A percentile compares a stretch with the other conserved stretches of the same genome.
Evolutionary conservation across 1,284 basidiomycete species (phyloP).

Genomic region (Microbotryum violaceum): DNA sequence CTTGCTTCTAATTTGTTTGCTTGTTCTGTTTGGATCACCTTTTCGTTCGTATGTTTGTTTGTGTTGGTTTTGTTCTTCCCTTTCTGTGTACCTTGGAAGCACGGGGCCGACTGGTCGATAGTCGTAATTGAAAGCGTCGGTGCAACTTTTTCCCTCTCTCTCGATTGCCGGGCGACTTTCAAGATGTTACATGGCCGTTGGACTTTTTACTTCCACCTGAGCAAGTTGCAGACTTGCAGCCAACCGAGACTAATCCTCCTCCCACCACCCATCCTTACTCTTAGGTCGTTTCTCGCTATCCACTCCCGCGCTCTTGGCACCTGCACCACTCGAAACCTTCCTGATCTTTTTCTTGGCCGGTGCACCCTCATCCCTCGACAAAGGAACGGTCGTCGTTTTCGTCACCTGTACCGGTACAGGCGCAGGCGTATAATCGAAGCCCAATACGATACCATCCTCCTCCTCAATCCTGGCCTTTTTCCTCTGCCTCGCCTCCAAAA

Average conservation of each 20-base stretch:
- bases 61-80: too few species aligned
- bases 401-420: neutral
- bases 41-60: too few species aligned
- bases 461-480: constrained; percentile 11
- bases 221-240: too few species aligned
- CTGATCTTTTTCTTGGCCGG: constrained; percentile 7
- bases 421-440: constrained; percentile 20
- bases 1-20: too few species aligned
- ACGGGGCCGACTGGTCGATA: too few species aligned
- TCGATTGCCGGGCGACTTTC: too few species aligned
- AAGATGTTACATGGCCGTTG: too few species aligned
- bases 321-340: constrained; percentile 4
- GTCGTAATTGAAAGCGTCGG: too few species aligned
- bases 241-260: constrained; percentile 15
- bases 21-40: too few species aligned
- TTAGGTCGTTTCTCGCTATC: constrained; percentile 18
- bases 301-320: constrained; percentile 7
- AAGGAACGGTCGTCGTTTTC: neutral
- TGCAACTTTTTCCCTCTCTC: too few species aligned
- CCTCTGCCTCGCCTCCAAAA: neutral
- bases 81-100: too few species aligned
- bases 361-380: neutral
- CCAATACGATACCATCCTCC: constrained; percentile 22
- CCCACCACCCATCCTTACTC: constrained; percentile 31
- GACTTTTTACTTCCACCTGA: too few species aligned